Evolutionary conservation across 192 early-diverging fungal species (phyloP), one percentile per base, ranked within the genome.

Genomic region (Linnemannia exigua): DNA sequence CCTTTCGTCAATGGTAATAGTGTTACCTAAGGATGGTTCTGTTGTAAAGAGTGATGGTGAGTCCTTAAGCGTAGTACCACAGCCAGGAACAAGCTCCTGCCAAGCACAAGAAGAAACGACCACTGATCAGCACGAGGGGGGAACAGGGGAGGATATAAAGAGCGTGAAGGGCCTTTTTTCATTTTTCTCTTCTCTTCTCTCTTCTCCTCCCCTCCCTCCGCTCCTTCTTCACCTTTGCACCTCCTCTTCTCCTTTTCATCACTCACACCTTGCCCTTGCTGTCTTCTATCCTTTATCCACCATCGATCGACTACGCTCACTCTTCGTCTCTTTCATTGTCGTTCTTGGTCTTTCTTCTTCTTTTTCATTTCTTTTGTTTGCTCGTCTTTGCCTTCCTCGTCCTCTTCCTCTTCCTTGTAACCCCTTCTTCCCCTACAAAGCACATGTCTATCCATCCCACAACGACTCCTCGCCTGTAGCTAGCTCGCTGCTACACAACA

Each of bases 391-490:
- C n/a, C n/a, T n/a, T n/a, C n/a, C n/a, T n/a, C n/a, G n/a, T n/a
- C n/a, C n/a, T n/a, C n/a, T 31, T 63, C 28, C 31, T 63, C 9
- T 14, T 25, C 58, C 28, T 28, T 3, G 11, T 25, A 28, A 8
- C 54, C 8, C 2, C 25, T n/a, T 37, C 63, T 67, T n/a, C 35
- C 17, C 19, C 67, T 28, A 37, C 12, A 38, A 35, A 20, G 15
- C 68, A 70, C 68, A 70, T 70, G 68, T 41, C 68, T 38, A n/a
- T 20, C 68, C 68, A 70, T 41, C 36, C 68, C 68, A 41, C 37
- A n/a, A 19, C 38, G 68, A 36, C 38, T 41, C 36, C 68, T 36
- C 19, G 19, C 36, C 37, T 38, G 33, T 70, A 70, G 38, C 33
- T n/a, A 20, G 15, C n/a, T n/a, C n/a, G n/a, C 68, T 70, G 38